These are phyloP conservation scores for Rhynchospora pubera DNA, from an alignment of 176 grass and related monocot species.

Conservation along the genomic window DNA sequence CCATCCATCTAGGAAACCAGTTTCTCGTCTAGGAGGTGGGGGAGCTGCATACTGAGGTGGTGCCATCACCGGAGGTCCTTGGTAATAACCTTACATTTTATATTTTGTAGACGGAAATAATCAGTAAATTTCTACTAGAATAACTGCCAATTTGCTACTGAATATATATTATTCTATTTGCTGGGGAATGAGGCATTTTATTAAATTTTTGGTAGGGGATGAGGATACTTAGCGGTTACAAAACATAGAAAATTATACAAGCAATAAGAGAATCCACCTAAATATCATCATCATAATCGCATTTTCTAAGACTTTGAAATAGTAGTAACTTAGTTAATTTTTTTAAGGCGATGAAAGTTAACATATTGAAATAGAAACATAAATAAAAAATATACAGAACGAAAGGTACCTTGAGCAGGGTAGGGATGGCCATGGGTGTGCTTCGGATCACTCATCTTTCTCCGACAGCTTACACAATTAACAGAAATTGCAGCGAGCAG, in stretches of 20 bases:
- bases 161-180: background rate
- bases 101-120: background rate
- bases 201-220: too few species aligned
- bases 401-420: conserved; percentile 51
- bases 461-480: background rate
- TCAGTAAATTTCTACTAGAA: too few species aligned
- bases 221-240: too few species aligned
- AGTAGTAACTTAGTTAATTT: background rate
- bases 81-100: conserved; percentile 60
- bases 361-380: background rate
- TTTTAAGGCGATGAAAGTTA: background rate
- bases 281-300: too few species aligned
- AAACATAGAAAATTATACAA: background rate
- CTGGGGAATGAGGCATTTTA: background rate
- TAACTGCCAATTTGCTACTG: background rate
- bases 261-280: background rate
- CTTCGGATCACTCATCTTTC: conserved; percentile 72
- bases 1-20: conserved; percentile 75
- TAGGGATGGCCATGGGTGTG: conserved; percentile 22
- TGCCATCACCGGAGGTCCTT: conserved; percentile 82
- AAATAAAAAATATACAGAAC: background rate
- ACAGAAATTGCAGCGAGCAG: background rate
- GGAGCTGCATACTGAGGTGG: conserved; percentile 68
- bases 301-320: too few species aligned
- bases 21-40: conserved; percentile 32